Conservation (phyloP, 2,329 filamentous ascomycete species). For the Fusarium pininemorale region DNA sequence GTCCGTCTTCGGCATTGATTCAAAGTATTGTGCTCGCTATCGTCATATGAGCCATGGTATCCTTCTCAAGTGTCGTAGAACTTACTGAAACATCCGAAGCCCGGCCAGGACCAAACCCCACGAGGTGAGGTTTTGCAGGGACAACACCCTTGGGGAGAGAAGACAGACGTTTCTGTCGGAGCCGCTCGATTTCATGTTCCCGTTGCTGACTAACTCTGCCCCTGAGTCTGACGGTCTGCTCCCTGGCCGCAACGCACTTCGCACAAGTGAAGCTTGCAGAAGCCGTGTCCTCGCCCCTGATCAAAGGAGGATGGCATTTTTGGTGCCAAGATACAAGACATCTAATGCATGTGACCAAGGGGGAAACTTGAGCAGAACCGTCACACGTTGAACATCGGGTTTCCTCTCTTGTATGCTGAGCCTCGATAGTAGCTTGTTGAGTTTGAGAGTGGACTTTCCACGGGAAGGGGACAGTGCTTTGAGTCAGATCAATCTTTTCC, state of each 20-base stretch:
- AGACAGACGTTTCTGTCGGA: slow-evolving; percentile 47
- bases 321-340: slow-evolving; percentile 42
- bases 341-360: slow-evolving; percentile 30
- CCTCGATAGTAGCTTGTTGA: neutral
- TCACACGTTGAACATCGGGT: slow-evolving; percentile 32
- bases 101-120: slow-evolving; percentile 51
- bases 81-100: slow-evolving; percentile 49
- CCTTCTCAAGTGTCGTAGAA: neutral
- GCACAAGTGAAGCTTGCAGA: slow-evolving; percentile 28
- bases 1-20: slow-evolving; percentile 49
- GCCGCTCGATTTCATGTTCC: slow-evolving; percentile 43
- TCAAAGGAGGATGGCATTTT: slow-evolving; percentile 28
- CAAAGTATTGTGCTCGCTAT: slow-evolving; percentile 54
- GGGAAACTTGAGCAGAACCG: neutral
- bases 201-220: slow-evolving; percentile 28
- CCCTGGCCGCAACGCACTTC: slow-evolving; percentile 23
- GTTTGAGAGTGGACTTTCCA: slow-evolving; percentile 5
- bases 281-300: neutral
- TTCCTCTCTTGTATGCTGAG: neutral
- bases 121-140: slow-evolving; percentile 49
- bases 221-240: slow-evolving; percentile 13
- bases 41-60: neutral
- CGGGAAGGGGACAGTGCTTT: slow-evolving; percentile 46
- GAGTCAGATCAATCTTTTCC: slow-evolving; percentile 44
- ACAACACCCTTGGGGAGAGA: slow-evolving; percentile 44